Evolutionary conservation across 225 moss, liverwort and hornwort species (phyloP), one percentile per base, ranked within the genome.

Genomic region (Straminergon stramineum): DNA sequence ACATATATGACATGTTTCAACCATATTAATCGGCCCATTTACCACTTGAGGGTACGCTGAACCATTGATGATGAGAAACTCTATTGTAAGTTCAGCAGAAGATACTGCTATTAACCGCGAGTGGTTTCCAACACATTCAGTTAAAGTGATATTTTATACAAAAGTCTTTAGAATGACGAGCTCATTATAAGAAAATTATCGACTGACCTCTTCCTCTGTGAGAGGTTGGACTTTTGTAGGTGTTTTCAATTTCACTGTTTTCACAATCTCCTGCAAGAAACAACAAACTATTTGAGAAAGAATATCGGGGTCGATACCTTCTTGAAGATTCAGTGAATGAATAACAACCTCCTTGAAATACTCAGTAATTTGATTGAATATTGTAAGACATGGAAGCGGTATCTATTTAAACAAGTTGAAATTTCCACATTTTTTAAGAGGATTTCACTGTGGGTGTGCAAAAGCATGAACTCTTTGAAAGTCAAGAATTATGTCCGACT

Each of bases 181-280:
- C 35, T 62, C 61, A 48, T 58, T 67, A 11, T 75, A 83, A 52
- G 35, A 89, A 74, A 88, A 71, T 35, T 39, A 43, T 70, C 52
- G 18, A 20, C 91, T 86, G 79, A 93, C 95, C 92, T 95, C 91
- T 88, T 93, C 93, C 76, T 93, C 92, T 51, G 93, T 91, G 84
- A 92, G 92, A 71, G 95, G 92, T 64, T 89, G 85, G 9, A 93
- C 81, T 76, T 84, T 91, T n/a, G 87, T 31, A 53, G 86, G 79
- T 64, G 87, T 75, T 88, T 89, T 95, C 84, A 93, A 75, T 89
- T 60, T 90, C 79, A 91, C 80, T 90, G 81, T 66, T 67, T 65
- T 83, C 17, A 48, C 70, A 62, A 88, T 89, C 90, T 90, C 95
- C 95, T 95, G 95, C 84, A 91, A 68, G 63, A 83, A 85, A 92